These are phyloP conservation scores for Arthroderma sp. DNA, from an alignment of 2,329 filamentous ascomycete genomes.

Conservation along the genomic window DNA sequence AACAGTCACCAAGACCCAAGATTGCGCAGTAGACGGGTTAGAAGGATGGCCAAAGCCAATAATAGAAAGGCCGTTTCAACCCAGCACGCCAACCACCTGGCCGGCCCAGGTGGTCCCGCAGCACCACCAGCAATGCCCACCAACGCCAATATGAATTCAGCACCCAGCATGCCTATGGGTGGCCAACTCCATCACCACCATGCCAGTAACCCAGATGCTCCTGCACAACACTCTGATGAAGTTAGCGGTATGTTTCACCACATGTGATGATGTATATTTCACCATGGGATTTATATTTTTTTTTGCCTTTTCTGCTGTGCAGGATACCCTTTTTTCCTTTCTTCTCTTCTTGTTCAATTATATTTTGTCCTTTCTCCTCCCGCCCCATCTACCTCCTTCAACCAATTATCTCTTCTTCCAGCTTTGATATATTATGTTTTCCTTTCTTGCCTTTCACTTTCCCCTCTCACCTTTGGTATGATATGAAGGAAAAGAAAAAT, in stretches of 20 bases:
- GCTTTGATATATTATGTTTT: slow-evolving; percentile 13
- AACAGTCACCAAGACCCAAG: slow-evolving; percentile 97
- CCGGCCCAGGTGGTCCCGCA: slow-evolving; percentile 48
- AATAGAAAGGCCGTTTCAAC: slow-evolving; percentile 61
- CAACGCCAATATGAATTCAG: slow-evolving; percentile 18
- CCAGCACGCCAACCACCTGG: slow-evolving; percentile 50
- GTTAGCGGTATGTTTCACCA: slow-evolving; percentile 98
- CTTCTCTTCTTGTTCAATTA: slow-evolving; percentile 10
- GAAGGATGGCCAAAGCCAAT: slow-evolving; percentile 92
- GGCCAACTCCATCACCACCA: slow-evolving; percentile 63
- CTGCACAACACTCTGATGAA: slow-evolving; percentile 46
- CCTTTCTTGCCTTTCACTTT: slow-evolving; percentile 8
- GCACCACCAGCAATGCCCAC: slow-evolving; percentile 49
- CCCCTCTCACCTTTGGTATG: slow-evolving; percentile 12
- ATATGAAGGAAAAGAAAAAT: slow-evolving; percentile 6
- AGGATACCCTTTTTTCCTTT: slow-evolving; percentile 16
- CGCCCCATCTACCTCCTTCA: slow-evolving; percentile 7
- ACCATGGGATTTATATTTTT: slow-evolving; percentile 17
- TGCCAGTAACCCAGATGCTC: slow-evolving; percentile 48
- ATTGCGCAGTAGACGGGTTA: slow-evolving; percentile 77
- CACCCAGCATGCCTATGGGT: slow-evolving; percentile 56
- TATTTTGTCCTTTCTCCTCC: no score
- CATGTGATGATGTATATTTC: slow-evolving; percentile 48
- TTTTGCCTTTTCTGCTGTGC: slow-evolving; percentile 16
- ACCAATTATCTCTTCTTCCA: slow-evolving; percentile 22